These are phyloP conservation scores for Fusarium sp. DNA, from an alignment of 2,329 filamentous ascomycete species.

Conservation along the genomic window DNA sequence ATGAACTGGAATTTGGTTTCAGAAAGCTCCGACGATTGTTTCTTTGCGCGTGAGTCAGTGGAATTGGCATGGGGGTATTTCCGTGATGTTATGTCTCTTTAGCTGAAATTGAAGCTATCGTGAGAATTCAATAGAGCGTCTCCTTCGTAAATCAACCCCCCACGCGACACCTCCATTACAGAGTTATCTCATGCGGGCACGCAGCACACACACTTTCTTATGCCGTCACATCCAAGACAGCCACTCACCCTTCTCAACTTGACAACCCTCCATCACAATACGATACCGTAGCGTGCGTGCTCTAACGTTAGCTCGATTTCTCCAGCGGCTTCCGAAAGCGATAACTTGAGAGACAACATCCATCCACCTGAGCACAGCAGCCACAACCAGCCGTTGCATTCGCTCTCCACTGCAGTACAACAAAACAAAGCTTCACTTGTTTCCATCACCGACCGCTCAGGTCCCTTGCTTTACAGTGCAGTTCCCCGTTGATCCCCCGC, in stretches of 20 bases:
- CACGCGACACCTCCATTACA: conserved; percentile 15
- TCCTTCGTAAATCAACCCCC: neutral
- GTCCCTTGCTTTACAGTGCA: neutral
- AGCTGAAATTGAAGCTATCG: conserved; percentile 13
- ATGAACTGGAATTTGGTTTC: conserved; percentile 13
- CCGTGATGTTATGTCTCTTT: neutral
- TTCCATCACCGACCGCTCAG: neutral
- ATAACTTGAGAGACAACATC: conserved; percentile 25
- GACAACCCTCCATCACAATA: conserved; percentile 15
- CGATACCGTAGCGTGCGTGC: neutral
- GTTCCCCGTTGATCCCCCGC: conserved; percentile 32
- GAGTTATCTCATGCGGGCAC: conserved; percentile 13
- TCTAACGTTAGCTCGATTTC: neutral
- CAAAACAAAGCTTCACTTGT: conserved; percentile 3
- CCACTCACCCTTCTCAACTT: conserved; percentile 17
- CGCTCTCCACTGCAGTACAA: conserved; percentile 20
- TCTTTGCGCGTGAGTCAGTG: neutral
- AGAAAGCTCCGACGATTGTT: neutral
- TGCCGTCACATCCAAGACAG: conserved; percentile 27
- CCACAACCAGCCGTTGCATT: conserved; percentile 30
- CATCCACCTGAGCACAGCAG: conserved; percentile 17
- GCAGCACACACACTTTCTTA: conserved; percentile 9
- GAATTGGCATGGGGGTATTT: neutral
- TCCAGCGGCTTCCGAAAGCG: conserved; percentile 21
- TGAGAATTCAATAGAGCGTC: conserved; percentile 9